Percentiles rank a stretch among this genome's conserved stretches.
Evolutionary conservation across 2,329 filamentous ascomycete species (phyloP).

Genomic region (Colletotrichum trifolii): DNA sequence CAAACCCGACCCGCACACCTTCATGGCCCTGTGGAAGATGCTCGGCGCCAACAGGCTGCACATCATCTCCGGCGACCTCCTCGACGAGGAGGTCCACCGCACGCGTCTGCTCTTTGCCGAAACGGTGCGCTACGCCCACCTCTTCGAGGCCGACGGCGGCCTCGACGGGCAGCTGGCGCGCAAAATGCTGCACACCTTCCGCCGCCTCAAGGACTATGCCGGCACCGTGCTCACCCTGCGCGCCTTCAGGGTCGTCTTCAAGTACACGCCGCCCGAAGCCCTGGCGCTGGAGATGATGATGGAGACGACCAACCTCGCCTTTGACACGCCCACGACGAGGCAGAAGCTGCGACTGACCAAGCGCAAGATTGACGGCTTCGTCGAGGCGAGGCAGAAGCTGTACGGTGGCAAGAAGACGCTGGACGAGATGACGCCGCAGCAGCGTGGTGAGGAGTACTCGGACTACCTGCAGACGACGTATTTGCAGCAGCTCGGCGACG

Average conservation of each 20-base stretch:
- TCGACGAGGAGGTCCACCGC: constrained; percentile 44
- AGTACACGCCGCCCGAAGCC: constrained; percentile 56
- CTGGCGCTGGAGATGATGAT: constrained; percentile 60
- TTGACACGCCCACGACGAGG: constrained; percentile 53
- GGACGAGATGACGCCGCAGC: constrained; percentile 49
- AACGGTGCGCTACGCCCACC: constrained; percentile 59
- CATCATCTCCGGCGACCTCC: constrained; percentile 43
- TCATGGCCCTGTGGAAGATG: constrained; percentile 73
- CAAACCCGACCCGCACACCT: constrained; percentile 75
- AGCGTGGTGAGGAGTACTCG: constrained; percentile 53
- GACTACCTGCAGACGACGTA: constrained; percentile 55
- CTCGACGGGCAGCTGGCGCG: constrained; percentile 60
- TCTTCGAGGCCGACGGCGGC: constrained; percentile 53
- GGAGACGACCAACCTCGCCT: constrained; percentile 56
- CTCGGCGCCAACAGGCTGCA: constrained; percentile 62
- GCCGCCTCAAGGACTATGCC: constrained; percentile 54
- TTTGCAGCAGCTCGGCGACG: constrained; percentile 43
- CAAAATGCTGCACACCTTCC: constrained; percentile 63
- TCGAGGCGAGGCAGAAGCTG: constrained; percentile 39
- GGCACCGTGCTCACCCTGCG: constrained; percentile 60
- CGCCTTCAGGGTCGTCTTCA: constrained; percentile 55
- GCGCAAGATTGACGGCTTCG: constrained; percentile 51
- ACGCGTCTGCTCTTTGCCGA: constrained; percentile 59
- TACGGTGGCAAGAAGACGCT: constrained; percentile 43
- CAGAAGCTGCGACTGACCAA: constrained; percentile 55